Base-by-base conservation (phyloP, 306 rosid species). In the Casuarina cunninghamiana region DNA sequence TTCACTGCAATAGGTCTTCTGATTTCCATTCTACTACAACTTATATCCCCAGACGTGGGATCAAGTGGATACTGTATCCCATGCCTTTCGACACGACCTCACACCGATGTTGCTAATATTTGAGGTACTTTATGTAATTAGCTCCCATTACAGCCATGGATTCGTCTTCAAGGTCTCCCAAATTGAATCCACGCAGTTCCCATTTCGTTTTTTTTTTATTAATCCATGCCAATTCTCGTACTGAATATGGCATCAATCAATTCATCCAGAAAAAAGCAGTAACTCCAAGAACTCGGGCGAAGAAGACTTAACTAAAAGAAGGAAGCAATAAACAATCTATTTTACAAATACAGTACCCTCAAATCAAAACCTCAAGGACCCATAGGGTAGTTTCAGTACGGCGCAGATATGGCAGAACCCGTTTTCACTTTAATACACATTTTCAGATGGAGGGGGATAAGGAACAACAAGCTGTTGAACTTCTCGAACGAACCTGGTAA, bases 391-490 rank as follows among this genome's bases (percentile, higher is more conserved):
- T 67, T 54, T 69, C 13, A 58, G 44, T 39, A 72, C 73, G 53
- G 69, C 74, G 10, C 42, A 60, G 66, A 21, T 60, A 32, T 2
- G 21, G 63, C 16, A 37, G n/a, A 17, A 46, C 73, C 54, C 38
- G 68, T 15, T 53, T 69, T 35, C 70, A 75, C 74, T 75, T 76
- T n/a, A n/a, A 73, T 72, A 75, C 69, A 58, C 81, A 74, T 17
- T 70, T 69, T 76, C 39, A 77, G 45, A 32, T 53, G 51, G 16
- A 83, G 74, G 72, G 72, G 80, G 66, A 53, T 26, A 72, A 19
- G 85, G 85, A 86, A 84, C 93, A 89, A 94, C 89, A 83, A 87
- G 93, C 84, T 60, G 95, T 90, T 90, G 95, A 90, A 82, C 90
- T 78, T 87, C 84, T 70, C 37, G 82, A 72, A 63, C 80, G 78